phyloP scores from a whole-genome alignment of 176 grass and related monocot species.

The Aegilops longissima region DNA sequence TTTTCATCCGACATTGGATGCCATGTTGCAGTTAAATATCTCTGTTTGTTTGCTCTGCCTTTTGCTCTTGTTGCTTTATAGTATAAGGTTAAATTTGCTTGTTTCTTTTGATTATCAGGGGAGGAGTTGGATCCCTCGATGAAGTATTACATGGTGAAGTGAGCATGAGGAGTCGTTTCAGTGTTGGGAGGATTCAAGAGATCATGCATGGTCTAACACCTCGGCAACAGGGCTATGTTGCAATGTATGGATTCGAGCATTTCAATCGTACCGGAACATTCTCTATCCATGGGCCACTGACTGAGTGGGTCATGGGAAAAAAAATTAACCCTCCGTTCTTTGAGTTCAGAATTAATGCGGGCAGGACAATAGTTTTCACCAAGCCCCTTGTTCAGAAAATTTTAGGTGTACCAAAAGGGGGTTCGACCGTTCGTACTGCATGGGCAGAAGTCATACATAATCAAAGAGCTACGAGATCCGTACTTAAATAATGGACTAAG shows the following conservation, averaged over 20 bases:
- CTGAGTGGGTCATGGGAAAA: constrained; percentile 2
- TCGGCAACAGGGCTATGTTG: neutral
- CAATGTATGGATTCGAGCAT: neutral
- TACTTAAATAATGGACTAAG: too few species aligned
- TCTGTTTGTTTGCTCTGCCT: too few species aligned
- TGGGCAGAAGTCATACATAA: constrained; percentile 2
- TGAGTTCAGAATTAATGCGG: neutral
- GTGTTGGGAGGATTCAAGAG: neutral
- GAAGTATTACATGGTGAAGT: neutral
- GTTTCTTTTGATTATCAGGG: neutral
- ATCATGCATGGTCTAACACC: neutral
- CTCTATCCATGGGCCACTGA: neutral
- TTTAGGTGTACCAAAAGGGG: constrained; percentile 18
- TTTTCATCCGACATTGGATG: too few species aligned
- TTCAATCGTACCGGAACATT: neutral
- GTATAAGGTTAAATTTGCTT: too few species aligned
- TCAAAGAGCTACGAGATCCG: too few species aligned
- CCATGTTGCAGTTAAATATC: too few species aligned
- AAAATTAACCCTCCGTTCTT: neutral
- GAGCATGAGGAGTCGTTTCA: neutral
- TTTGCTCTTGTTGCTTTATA: too few species aligned
- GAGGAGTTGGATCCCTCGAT: neutral
- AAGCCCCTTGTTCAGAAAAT: constrained; percentile 16
- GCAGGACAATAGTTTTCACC: neutral
- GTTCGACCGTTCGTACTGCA: too few species aligned